These are phyloP conservation scores for Lathyrus oleraceus DNA, from an alignment of 306 rosid genomes.

Conservation along the genomic window DNA sequence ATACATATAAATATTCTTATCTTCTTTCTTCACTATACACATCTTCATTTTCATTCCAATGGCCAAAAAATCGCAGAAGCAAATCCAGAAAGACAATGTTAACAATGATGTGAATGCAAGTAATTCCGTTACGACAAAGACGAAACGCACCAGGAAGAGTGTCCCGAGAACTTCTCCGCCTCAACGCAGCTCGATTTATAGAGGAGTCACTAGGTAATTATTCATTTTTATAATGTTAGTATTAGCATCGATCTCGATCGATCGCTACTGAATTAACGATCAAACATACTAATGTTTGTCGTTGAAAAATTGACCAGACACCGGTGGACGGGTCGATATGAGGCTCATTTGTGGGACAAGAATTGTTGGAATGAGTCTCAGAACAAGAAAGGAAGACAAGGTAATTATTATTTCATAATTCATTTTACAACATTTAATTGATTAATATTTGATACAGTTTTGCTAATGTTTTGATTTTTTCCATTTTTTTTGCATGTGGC, in stretches of 20 bases:
- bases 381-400: constrained; percentile 96
- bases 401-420: constrained; percentile 28
- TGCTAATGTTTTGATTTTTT: not conserved
- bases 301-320: constrained; percentile 21
- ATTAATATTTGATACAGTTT: not conserved
- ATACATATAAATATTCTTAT: not conserved
- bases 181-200: constrained; percentile 72
- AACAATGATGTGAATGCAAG: constrained; percentile 6
- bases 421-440: not conserved
- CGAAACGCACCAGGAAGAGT: constrained; percentile 66
- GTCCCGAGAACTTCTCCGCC: constrained; percentile 70
- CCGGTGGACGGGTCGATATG: constrained; percentile 90
- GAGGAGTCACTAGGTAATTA: constrained; percentile 81
- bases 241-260: no score
- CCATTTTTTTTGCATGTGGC: not conserved
- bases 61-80: constrained; percentile 50
- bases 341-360: constrained; percentile 98
- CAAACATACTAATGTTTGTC: not conserved
- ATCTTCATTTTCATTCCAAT: constrained; percentile 34
- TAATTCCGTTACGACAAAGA: constrained; percentile 36
- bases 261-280: not conserved
- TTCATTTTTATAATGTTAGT: no score
- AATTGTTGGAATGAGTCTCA: constrained; percentile 92
- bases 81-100: constrained; percentile 40
- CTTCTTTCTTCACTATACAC: not conserved